These are phyloP conservation scores for Rhynchospora pubera DNA, from an alignment of 176 grass and related monocot species.

Conservation along the genomic window DNA sequence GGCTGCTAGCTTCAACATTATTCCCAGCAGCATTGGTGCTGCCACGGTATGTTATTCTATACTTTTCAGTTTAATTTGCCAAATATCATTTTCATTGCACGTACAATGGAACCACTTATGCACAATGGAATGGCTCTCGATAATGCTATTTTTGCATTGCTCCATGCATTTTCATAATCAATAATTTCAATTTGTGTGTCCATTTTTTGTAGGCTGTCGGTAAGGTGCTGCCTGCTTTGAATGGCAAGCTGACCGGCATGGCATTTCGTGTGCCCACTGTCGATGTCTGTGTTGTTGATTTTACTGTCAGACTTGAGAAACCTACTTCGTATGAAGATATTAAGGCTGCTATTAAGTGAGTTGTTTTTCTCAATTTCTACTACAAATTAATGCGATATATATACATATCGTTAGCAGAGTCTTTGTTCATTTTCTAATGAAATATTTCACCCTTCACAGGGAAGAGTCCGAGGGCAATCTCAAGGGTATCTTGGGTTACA, in stretches of 20 bases:
- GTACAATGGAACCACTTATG: too few relatives aligned
- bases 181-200: background rate
- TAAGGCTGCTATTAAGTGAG: conserved; percentile 59
- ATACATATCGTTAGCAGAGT: too few relatives aligned
- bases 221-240: conserved; percentile 63
- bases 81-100: too few relatives aligned
- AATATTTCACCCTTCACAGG: conserved; percentile 23
- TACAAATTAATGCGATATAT: background rate
- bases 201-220: conserved; percentile 42
- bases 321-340: conserved; percentile 46
- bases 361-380: background rate
- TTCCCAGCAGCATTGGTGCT: conserved; percentile 69
- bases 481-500: conserved; percentile 86
- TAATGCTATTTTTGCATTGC: background rate
- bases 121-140: too few relatives aligned
- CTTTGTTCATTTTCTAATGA: background rate
- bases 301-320: conserved; percentile 62
- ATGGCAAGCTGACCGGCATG: conserved; percentile 62
- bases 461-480: conserved; percentile 70
- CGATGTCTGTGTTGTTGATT: conserved; percentile 54
- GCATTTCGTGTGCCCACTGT: conserved; percentile 60
- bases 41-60: conserved; percentile 41
- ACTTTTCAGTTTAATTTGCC: too few relatives aligned
- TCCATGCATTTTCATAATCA: background rate
- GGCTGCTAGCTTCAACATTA: conserved; percentile 74